A percentile compares a stretch with the other conserved stretches of the same genome.
These are phyloP conservation scores for Solanum dulcamara DNA, from an alignment of 257 asterid species.

Conservation along the genomic window DNA sequence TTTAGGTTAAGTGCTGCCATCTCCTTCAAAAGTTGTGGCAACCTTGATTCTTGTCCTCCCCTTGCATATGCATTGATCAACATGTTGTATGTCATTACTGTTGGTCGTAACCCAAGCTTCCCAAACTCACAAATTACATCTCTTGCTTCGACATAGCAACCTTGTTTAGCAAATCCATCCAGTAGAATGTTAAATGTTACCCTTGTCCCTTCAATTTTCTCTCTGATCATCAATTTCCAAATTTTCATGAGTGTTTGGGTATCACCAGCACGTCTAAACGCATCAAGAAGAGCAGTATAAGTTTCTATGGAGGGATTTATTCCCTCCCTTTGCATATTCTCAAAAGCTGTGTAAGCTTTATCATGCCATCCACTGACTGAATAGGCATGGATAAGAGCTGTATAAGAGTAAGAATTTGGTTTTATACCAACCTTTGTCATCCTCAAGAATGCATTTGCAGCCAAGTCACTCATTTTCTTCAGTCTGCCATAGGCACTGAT, in stretches of 20 bases:
- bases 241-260: constrained; percentile 64
- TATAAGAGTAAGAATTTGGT: constrained; percentile 81
- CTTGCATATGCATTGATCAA: constrained; percentile 83
- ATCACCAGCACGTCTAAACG: constrained; percentile 81
- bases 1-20: constrained; percentile 69
- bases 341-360: constrained; percentile 61
- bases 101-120: constrained; percentile 67
- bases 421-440: constrained; percentile 75
- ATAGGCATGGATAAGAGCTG: constrained; percentile 86
- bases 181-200: constrained; percentile 74
- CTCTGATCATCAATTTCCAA: constrained; percentile 76
- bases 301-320: constrained; percentile 75
- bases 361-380: constrained; percentile 75
- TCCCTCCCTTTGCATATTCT: constrained; percentile 65
- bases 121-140: constrained; percentile 74
- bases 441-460: constrained; percentile 76
- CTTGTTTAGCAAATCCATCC: constrained; percentile 90
- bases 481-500: constrained; percentile 85
- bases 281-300: constrained; percentile 76
- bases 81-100: constrained; percentile 92
- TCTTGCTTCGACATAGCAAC: constrained; percentile 67
- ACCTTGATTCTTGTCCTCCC: constrained; percentile 77
- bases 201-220: constrained; percentile 51
- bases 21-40: constrained; percentile 80
- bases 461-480: constrained; percentile 77